phyloP scores from a whole-genome alignment of 345 rosid genomes.

The Eucalyptus microcorys region DNA sequence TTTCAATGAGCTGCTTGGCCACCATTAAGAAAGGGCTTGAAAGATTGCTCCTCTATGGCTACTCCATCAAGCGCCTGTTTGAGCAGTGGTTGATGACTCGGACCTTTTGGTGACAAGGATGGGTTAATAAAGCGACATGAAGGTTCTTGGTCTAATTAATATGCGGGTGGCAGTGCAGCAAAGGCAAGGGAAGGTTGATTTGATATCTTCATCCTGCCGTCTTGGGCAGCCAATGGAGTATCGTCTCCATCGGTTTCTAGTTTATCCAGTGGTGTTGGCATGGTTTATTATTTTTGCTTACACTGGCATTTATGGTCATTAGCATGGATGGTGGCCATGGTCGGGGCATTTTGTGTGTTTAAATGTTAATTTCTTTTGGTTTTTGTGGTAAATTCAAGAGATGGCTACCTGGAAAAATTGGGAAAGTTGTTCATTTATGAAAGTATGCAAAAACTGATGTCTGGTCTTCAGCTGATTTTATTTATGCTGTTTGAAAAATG shows the following conservation, averaged over 20 bases:
- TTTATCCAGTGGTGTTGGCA: background rate
- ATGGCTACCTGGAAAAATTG: background rate
- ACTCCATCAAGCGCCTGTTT: background rate
- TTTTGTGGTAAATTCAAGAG: background rate
- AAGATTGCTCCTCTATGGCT: background rate
- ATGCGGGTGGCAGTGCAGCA: background rate
- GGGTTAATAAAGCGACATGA: background rate
- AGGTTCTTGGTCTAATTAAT: background rate
- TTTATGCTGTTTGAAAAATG: background rate
- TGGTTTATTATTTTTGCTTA: background rate
- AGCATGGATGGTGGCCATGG: background rate
- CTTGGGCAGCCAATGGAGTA: background rate
- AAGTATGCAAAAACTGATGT: background rate
- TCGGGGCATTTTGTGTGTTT: background rate
- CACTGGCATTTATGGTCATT: background rate
- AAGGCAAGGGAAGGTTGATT: background rate
- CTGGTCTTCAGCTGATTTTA: background rate
- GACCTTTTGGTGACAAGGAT: background rate
- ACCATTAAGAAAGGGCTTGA: background rate
- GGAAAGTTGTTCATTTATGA: background rate
- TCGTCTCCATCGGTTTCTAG: background rate
- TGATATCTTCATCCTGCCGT: background rate
- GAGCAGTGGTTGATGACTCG: background rate
- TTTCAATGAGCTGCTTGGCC: conserved; percentile 6
- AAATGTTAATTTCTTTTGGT: background rate